Evolutionary conservation across 257 asterid species (phyloP).

Genomic region (Solanum ossicruentum): DNA sequence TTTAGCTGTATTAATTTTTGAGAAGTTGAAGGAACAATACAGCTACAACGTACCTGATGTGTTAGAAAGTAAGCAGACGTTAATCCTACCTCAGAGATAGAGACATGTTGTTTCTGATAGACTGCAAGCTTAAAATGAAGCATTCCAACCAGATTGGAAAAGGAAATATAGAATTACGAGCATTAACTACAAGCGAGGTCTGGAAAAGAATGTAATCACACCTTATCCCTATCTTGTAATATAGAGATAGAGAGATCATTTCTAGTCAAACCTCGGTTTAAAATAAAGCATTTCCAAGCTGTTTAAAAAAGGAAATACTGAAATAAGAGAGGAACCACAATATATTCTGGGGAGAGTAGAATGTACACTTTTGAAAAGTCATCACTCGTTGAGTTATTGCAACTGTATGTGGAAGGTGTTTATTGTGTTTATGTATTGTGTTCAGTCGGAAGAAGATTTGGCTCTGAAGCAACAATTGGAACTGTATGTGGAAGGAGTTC

Average conservation of each 20-base stretch:
- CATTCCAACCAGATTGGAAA: background rate
- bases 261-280: background rate
- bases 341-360: background rate
- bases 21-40: background rate
- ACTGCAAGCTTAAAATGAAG: background rate
- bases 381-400: background rate
- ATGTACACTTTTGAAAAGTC: background rate
- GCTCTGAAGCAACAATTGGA: conserved; percentile 87
- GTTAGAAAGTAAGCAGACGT: too few relatives aligned
- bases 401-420: too few relatives aligned
- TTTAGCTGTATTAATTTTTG: background rate
- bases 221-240: background rate
- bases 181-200: background rate
- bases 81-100: background rate
- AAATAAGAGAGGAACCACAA: background rate
- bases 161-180: background rate
- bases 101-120: background rate
- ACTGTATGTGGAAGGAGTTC: conserved; percentile 79
- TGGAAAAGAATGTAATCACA: too few relatives aligned
- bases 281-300: background rate
- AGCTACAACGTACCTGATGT: background rate
- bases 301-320: background rate
- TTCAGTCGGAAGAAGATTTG: conserved; percentile 86
- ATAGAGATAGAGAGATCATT: background rate
- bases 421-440: background rate